A percentile compares a stretch with the other conserved stretches of the same genome.
Conservation (phyloP, 768 basidiomycete genomes). For the Leccinellum luteum region DNA sequence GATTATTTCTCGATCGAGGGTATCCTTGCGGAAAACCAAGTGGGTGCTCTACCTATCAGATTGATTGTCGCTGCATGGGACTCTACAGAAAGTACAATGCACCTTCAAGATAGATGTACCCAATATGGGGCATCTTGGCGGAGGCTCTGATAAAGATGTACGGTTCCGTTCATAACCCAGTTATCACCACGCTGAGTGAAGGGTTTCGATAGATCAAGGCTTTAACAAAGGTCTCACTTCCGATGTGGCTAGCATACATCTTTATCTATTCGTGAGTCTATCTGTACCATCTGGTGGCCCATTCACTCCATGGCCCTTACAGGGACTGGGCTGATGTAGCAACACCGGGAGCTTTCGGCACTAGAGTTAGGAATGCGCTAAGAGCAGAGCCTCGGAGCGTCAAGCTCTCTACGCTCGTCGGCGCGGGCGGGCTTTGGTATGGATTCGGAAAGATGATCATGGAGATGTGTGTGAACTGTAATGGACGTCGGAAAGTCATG, state of each 20-base stretch:
- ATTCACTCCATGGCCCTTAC: conserved; percentile 25
- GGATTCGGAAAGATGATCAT: conserved; percentile 85
- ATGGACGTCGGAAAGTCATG: not conserved
- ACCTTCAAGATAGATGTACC: conserved; percentile 85
- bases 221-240: conserved; percentile 74
- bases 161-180: conserved; percentile 23
- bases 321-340: conserved; percentile 88
- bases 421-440: conserved; percentile 89
- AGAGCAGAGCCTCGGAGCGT: conserved; percentile 88
- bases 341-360: conserved; percentile 74
- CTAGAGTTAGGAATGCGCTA: conserved; percentile 79
- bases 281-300: not conserved
- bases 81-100: conserved; percentile 82
- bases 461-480: conserved; percentile 57
- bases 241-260: conserved; percentile 89
- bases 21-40: conserved; percentile 91
- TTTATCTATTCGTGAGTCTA: conserved; percentile 67
- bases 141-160: conserved; percentile 82
- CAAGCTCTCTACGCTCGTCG: conserved; percentile 77
- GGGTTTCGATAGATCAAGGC: conserved; percentile 60
- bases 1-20: conserved; percentile 92
- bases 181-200: conserved; percentile 7
- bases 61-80: not conserved
- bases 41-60: conserved; percentile 22
- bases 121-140: conserved; percentile 86